Percentiles rank a stretch among this genome's conserved stretches.
These are phyloP conservation scores for Cadophora luteo-olivacea DNA, from an alignment of 2,329 filamentous ascomycete species.

Conservation along the genomic window DNA sequence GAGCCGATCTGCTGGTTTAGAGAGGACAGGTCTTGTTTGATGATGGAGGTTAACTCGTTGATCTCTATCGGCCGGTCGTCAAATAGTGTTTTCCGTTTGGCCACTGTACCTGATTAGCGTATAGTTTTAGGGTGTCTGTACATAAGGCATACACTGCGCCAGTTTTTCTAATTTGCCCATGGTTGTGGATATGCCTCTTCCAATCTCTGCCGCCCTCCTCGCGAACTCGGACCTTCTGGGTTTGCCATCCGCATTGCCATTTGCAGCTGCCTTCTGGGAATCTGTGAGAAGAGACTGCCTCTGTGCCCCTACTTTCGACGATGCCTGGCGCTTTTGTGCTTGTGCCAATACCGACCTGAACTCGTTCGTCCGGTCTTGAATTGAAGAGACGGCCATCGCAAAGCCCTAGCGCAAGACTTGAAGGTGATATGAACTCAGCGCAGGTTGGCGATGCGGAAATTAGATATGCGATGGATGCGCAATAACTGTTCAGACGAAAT, in stretches of 20 bases:
- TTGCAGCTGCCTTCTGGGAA: conserved; percentile 70
- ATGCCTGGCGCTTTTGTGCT: conserved; percentile 79
- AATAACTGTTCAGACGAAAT: neutral
- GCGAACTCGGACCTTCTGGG: conserved; percentile 89
- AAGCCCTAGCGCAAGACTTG: conserved; percentile 6
- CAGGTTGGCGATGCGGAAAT: neutral
- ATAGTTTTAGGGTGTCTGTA: neutral
- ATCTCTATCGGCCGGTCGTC: conserved; percentile 97
- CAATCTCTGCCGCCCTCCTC: conserved; percentile 88
- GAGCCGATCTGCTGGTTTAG: conserved; percentile 86
- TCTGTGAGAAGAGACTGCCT: conserved; percentile 80
- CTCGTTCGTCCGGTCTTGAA: conserved; percentile 96
- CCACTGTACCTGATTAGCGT: conserved; percentile 60
- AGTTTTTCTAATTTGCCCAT: conserved; percentile 96
- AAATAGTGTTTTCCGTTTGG: conserved; percentile 95
- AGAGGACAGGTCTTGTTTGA: conserved; percentile 92
- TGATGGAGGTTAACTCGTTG: conserved; percentile 94
- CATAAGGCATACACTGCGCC: conserved; percentile 69
- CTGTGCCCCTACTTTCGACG: conserved; percentile 79
- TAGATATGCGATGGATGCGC: conserved; percentile 8
- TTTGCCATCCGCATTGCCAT: conserved; percentile 55
- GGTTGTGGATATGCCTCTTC: conserved; percentile 86
- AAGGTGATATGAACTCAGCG: neutral
- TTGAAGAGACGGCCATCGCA: conserved; percentile 72
- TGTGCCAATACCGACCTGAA: conserved; percentile 91